A percentile compares a stretch with the other conserved stretches of the same genome.
Conservation (phyloP, 169 alveolate species). For the Theileria orientalis region DNA sequence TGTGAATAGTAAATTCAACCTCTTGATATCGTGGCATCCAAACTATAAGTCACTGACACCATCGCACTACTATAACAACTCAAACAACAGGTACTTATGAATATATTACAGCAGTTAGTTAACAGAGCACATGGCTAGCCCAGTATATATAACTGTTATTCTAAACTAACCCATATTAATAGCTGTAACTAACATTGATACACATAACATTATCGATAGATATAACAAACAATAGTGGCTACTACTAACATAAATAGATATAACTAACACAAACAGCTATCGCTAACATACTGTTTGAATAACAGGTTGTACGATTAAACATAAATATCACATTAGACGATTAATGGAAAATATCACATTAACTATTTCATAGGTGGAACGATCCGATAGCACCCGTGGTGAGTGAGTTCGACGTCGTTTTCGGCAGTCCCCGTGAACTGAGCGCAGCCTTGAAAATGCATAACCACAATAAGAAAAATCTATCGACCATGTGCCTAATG, state of each 20-base stretch:
- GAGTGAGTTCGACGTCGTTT: slow-evolving; percentile 38
- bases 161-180: no score
- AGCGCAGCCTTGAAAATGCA: slow-evolving; percentile 11
- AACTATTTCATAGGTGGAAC: slow-evolving; percentile 14
- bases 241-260: no score
- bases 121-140: no score
- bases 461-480: slow-evolving; percentile 2
- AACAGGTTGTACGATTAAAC: no score
- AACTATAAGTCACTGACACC: slow-evolving; percentile 28
- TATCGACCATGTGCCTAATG: slow-evolving; percentile 3
- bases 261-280: no score
- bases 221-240: no score
- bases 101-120: no score
- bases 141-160: no score
- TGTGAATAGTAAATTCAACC: background rate
- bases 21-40: slow-evolving; percentile 48
- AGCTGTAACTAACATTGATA: no score
- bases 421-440: slow-evolving; percentile 21
- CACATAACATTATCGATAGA: no score
- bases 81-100: background rate
- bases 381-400: slow-evolving; percentile 8
- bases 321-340: background rate
- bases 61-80: background rate
- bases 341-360: no score
- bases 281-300: background rate